Conservation (phyloP, 2,329 filamentous ascomycete species). For the Penicillium sp. region DNA sequence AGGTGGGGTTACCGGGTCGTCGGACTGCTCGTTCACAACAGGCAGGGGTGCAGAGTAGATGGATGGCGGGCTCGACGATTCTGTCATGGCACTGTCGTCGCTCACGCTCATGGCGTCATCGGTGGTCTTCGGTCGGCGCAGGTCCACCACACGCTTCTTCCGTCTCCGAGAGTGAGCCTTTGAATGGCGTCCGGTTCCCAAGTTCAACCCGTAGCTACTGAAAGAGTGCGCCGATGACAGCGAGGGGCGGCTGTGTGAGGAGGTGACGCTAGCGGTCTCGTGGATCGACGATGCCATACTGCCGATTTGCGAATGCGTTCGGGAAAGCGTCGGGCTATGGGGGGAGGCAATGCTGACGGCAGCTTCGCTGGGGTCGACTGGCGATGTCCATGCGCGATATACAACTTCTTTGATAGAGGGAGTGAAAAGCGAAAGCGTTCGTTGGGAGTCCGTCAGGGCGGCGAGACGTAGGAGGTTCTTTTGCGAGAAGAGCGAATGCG, state of each 20-base stretch:
- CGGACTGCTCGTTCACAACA: constrained; percentile 63
- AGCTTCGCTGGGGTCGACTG: constrained; percentile 70
- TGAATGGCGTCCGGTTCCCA: constrained; percentile 48
- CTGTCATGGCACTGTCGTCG: constrained; percentile 47
- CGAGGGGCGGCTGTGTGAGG: constrained; percentile 63
- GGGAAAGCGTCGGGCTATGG: constrained; percentile 58
- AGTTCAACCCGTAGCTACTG: constrained; percentile 45
- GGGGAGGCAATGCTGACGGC: constrained; percentile 44
- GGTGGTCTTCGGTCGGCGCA: constrained; percentile 47
- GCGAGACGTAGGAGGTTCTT: constrained; percentile 87
- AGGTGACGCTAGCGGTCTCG: constrained; percentile 69
- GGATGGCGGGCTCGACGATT: constrained; percentile 50
- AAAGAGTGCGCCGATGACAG: constrained; percentile 39
- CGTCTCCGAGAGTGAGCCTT: constrained; percentile 49
- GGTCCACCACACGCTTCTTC: constrained; percentile 55
- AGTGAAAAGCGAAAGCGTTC: constrained; percentile 88
- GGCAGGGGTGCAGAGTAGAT: constrained; percentile 58
- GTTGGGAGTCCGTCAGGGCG: constrained; percentile 82
- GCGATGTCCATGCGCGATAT: constrained; percentile 88
- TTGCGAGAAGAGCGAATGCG: constrained; percentile 89
- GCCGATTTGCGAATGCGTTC: constrained; percentile 66
- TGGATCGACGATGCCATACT: constrained; percentile 72
- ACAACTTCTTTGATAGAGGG: constrained; percentile 88
- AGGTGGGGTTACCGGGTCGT: constrained; percentile 59
- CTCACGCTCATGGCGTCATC: constrained; percentile 48